Base-by-base conservation (phyloP, 2,329 filamentous ascomycete species). In the Akanthomyces uredinophilus region DNA sequence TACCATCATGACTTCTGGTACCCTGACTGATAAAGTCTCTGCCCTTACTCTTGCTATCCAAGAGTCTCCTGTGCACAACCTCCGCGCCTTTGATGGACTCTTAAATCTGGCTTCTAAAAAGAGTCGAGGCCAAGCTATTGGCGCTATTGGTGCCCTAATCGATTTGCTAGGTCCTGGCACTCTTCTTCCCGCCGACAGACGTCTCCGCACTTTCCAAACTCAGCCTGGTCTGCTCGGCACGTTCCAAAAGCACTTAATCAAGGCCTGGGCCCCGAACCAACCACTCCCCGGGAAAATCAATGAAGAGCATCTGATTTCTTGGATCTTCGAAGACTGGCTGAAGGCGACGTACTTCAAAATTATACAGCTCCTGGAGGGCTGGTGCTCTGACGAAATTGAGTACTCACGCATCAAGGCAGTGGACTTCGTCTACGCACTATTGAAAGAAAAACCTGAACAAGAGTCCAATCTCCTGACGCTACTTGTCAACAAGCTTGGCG, bases 401-500 rank as follows among this genome's bases (percentile, higher is more conserved):
- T 98, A 94, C 75, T 92, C 96, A 46, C 88, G 96, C 64, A 90
- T 88, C 54, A 87, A 91, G 66, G 90, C 94, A 4, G 83, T 99
- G 50, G 95, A 92, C 67, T 96, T 96, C 69, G 89, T 98, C 43
- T 98, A 88, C 72, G 92, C 94, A 65, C 80, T 99, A 44, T 79
- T 99, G 64, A 95, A 92, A 73, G 93, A 96, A 73, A 99, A 96
- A 77, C 94, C 95, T 0, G 95, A 99, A 75, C 95, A 99, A 72
- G 95, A 99, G 75, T 89, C 94, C 61, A 99, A 99, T 73, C 79
- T 99, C 65, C 80, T 99, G 64, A 87, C 94, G 60, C 80, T 99
- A 61, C 78, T 99, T 63, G 92, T 99, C 68, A 98, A 98, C 80
- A 99, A 99, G 76, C 85, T 99, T 29, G 94, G 96, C 69, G 95